Evolutionary conservation across 2,329 filamentous ascomycete species (phyloP).

Genomic region (Phialophora expanda): DNA sequence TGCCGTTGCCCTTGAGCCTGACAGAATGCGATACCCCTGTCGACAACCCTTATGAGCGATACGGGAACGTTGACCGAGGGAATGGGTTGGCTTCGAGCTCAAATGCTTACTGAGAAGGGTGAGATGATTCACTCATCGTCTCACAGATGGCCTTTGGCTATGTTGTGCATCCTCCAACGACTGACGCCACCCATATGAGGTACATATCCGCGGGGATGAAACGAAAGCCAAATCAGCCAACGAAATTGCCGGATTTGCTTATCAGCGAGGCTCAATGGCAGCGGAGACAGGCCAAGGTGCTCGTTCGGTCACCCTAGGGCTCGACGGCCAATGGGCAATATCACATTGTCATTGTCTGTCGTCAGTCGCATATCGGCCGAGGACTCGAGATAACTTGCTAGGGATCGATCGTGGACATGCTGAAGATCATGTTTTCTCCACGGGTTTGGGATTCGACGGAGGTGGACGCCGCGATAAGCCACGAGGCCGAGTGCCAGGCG

Average conservation of each 20-base stretch:
- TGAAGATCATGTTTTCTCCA: constrained; percentile 29
- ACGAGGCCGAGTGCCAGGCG: neutral
- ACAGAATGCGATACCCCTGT: neutral
- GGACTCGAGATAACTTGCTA: neutral
- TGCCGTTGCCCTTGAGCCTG: neutral
- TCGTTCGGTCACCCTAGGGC: neutral
- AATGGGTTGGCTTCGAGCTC: neutral
- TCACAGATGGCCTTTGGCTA: neutral
- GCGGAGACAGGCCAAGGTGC: constrained; percentile 10
- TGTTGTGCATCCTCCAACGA: neutral
- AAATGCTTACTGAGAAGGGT: neutral
- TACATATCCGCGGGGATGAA: constrained; percentile 28
- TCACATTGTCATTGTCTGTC: constrained; percentile 27
- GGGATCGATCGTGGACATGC: neutral
- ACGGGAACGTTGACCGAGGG: neutral
- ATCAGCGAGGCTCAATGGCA: constrained; percentile 24
- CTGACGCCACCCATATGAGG: constrained; percentile 23
- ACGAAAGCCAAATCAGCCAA: constrained; percentile 15
- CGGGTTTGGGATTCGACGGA: constrained; percentile 11
- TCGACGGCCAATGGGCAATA: constrained; percentile 24
- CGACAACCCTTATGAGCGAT: neutral
- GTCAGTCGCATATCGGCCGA: constrained; percentile 14
- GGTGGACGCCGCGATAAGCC: constrained; percentile 25
- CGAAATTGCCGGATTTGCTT: constrained; percentile 14
- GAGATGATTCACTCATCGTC: neutral